A percentile compares a stretch with the other conserved stretches of the same genome.
Evolutionary conservation across 2,329 filamentous ascomycete species (phyloP).

Genomic region (Pseudopithomyces chartarum): DNA sequence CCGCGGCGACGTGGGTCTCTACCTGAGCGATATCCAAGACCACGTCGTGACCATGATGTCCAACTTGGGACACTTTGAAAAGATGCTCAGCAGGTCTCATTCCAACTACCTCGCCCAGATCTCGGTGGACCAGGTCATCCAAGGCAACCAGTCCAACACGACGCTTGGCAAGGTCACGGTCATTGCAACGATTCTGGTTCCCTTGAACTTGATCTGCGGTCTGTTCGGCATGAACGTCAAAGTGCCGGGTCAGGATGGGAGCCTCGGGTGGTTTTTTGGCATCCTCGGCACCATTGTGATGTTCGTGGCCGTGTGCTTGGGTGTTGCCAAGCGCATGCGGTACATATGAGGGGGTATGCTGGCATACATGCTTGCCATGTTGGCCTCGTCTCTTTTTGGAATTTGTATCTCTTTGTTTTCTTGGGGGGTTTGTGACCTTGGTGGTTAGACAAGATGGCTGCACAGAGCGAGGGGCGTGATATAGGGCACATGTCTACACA

Average conservation of each 20-base stretch:
- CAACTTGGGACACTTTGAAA: slow-evolving; percentile 93
- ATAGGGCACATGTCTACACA: too few species aligned
- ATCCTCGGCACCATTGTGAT: slow-evolving; percentile 61
- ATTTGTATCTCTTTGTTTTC: background rate
- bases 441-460: background rate
- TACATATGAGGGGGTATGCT: slow-evolving; percentile 40
- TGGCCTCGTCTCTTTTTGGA: background rate
- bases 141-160: slow-evolving; percentile 86
- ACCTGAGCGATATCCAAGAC: slow-evolving; percentile 96
- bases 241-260: slow-evolving; percentile 66
- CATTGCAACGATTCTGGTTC: slow-evolving; percentile 92
- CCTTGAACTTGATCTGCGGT: slow-evolving; percentile 88
- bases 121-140: slow-evolving; percentile 85
- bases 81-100: slow-evolving; percentile 92
- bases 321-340: slow-evolving; percentile 49
- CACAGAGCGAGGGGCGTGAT: too few species aligned
- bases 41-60: slow-evolving; percentile 99
- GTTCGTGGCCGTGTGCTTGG: slow-evolving; percentile 48
- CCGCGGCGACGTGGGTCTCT: slow-evolving; percentile 93
- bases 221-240: slow-evolving; percentile 86
- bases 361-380: background rate
- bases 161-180: slow-evolving; percentile 95
- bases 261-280: slow-evolving; percentile 63
- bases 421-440: too few species aligned
- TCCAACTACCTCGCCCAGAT: slow-evolving; percentile 96